These are phyloP conservation scores for Amylostereum areolatum DNA, from an alignment of 1,284 basidiomycete genomes.

Conservation along the genomic window DNA sequence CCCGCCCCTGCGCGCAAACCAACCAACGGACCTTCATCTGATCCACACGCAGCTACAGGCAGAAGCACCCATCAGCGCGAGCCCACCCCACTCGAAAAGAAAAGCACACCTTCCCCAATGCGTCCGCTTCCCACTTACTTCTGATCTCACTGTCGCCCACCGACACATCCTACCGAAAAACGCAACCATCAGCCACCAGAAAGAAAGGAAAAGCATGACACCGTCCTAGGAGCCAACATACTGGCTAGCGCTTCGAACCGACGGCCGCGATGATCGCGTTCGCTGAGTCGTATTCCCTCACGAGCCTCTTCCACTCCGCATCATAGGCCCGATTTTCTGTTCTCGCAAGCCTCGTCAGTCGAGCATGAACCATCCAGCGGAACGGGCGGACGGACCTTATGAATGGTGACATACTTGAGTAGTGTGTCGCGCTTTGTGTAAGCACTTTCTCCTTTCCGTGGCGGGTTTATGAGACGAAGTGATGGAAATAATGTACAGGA, in stretches of 20 bases:
- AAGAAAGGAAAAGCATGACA: too few relatives aligned
- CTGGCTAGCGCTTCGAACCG: background rate
- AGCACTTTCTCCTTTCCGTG: too few relatives aligned
- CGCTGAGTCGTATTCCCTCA: background rate
- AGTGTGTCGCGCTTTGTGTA: too few relatives aligned
- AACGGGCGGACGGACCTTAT: too few relatives aligned
- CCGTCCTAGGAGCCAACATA: background rate
- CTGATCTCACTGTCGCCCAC: conserved; percentile 65
- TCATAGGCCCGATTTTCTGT: background rate
- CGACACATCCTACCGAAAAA: conserved; percentile 39
- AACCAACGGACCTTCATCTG: conserved; percentile 58
- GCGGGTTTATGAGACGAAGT: too few relatives aligned
- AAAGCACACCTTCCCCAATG: conserved; percentile 47
- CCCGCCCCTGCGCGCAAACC: conserved; percentile 3
- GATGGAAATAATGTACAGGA: too few relatives aligned
- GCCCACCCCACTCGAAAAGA: conserved; percentile 11
- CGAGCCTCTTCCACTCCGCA: background rate
- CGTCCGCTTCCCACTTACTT: conserved; percentile 52
- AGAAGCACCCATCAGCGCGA: conserved; percentile 2
- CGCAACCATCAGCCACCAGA: too few relatives aligned
- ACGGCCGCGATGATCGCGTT: background rate
- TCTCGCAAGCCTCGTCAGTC: too few relatives aligned
- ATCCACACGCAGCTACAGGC: conserved; percentile 62
- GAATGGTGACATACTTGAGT: too few relatives aligned
- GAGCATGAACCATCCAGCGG: too few relatives aligned